These are phyloP conservation scores for Saturnispora mendoncae DNA, from an alignment of 805 yeast genomes.

Conservation along the genomic window DNA sequence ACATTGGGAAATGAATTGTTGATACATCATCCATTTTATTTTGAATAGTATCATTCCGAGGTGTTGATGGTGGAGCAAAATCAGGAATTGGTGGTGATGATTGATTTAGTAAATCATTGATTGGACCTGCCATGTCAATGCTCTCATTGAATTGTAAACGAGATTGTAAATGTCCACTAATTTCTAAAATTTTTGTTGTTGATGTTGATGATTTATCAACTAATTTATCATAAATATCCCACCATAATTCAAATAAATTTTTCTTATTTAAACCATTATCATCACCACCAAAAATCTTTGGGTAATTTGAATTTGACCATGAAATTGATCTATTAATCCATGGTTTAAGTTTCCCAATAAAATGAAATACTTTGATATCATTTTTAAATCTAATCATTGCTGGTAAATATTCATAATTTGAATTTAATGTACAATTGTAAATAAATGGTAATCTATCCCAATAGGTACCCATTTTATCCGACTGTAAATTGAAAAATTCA, in stretches of 20 bases:
- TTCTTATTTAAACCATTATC: too few species aligned
- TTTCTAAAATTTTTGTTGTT: constrained; percentile 16
- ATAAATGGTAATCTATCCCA: constrained; percentile 75
- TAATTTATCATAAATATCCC: constrained; percentile 20
- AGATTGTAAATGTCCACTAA: constrained; percentile 20
- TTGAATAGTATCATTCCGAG: not conserved
- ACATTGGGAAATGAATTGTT: constrained; percentile 19
- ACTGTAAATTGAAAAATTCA: constrained; percentile 45
- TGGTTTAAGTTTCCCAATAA: constrained; percentile 55
- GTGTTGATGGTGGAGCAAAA: too few species aligned
- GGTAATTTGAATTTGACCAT: constrained; percentile 9
- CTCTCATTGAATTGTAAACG: not conserved
- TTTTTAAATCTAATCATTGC: constrained; percentile 24
- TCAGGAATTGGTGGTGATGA: not conserved
- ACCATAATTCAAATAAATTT: constrained; percentile 24
- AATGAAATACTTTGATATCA: constrained; percentile 49
- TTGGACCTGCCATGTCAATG: constrained; percentile 1
- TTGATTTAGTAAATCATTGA: not conserved
- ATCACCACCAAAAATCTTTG: constrained; percentile 15
- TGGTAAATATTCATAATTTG: constrained; percentile 30
- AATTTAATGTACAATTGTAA: constrained; percentile 65
- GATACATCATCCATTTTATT: not conserved
- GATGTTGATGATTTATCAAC: too few species aligned
- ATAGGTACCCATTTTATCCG: constrained; percentile 16
- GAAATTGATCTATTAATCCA: constrained; percentile 18